Conservation (phyloP, 257 asterid species). For the Penstemon davidsonii region DNA sequence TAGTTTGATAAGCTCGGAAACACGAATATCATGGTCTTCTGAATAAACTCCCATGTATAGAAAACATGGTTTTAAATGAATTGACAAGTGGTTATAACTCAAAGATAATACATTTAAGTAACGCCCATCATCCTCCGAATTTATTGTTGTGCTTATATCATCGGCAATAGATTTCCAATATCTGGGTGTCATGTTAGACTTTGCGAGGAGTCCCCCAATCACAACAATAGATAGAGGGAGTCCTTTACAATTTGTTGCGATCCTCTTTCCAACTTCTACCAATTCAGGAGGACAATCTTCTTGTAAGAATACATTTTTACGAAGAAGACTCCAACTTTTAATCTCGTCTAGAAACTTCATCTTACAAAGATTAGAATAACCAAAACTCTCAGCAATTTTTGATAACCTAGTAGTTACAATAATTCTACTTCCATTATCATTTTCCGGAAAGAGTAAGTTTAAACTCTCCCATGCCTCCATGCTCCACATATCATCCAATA, state of each 20-base stretch:
- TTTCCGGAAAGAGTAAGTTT: background rate
- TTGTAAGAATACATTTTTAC: constrained; percentile 16
- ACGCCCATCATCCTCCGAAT: too few relatives aligned
- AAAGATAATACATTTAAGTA: too few relatives aligned
- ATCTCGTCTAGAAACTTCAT: constrained; percentile 21
- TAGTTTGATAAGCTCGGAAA: constrained; percentile 2
- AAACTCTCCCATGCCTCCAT: background rate
- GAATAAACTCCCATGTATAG: constrained; percentile 21
- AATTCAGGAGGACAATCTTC: constrained; percentile 20
- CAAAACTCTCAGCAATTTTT: background rate
- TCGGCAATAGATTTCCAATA: constrained; percentile 11
- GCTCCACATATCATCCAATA: constrained; percentile 7
- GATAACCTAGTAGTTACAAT: constrained; percentile 22
- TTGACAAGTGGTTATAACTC: too few relatives aligned
- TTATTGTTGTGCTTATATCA: background rate
- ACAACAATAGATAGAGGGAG: constrained; percentile 33
- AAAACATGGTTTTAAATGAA: constrained; percentile 27
- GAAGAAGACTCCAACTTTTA: constrained; percentile 28
- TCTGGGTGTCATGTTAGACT: background rate
- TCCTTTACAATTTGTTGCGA: constrained; percentile 26
- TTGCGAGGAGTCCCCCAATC: constrained; percentile 31
- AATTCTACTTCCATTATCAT: constrained; percentile 23
- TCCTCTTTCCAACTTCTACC: constrained; percentile 15
- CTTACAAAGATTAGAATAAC: background rate
- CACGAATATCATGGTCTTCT: background rate